Evolutionary conservation across 2,329 filamentous ascomycete species (phyloP), one percentile per base, ranked within the genome.

Genomic region (Byssochlamys sp.): DNA sequence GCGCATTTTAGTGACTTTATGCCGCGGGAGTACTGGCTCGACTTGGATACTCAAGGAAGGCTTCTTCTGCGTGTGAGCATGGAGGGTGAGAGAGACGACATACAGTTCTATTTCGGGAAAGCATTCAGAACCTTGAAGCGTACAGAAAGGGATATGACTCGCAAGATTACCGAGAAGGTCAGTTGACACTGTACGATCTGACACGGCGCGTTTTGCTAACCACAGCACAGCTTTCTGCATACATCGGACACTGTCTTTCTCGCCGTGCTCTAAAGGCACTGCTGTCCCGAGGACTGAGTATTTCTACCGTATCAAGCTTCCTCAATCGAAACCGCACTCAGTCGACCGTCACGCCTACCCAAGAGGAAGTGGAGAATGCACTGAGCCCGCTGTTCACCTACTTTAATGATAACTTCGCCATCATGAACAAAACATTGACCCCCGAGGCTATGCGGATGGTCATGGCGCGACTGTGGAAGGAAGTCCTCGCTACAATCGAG

Each of bases 391-490:
- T 99, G 0, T 94, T 96, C 70, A 83, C 85, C 56, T 99, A 99
- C 72, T 99, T 99, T 70, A 90, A 99, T 70, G 92, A 96, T 71
- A 99, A 99, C 68, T 99, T 99, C 73, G 90, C 91, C 59, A 96
- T 97, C 65, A 96, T 99, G 91, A 96, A 97, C 76, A 86, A 94
- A 73, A 96, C 92, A 0, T 79, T 99, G 57, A 97, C 94, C 0
- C 88, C 91, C 58, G 87, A 90, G 58, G 95, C 94, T n/a, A 96
- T 99, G 92, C 85, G 91, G 65, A 91, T 94, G 70, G 94, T 99
- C 66, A 99, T 99, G 94, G 95, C 91, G 25, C 85, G 94, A 51
- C 77, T 99, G 4, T 99, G 94, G 94, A 99, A 99, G 75, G 94
- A 99, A 72, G 91, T 96, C 0, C 80, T 99, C 14, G 86, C 91